Conservation (phyloP, 805 yeast genomes). For the Candida koratica region DNA sequence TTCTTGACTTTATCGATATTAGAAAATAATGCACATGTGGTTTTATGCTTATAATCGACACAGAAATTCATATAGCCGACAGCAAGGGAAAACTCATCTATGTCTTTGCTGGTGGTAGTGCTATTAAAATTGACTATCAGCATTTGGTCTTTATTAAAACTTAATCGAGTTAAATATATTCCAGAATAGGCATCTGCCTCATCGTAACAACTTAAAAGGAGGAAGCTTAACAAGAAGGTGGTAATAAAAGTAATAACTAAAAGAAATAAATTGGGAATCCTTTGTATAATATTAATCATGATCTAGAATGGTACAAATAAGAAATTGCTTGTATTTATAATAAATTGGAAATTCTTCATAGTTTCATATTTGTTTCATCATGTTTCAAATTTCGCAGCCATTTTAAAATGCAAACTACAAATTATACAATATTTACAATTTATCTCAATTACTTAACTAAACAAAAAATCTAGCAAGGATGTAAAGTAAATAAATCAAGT, state of each 20-base stretch:
- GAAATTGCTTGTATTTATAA: no score
- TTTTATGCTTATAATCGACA: conserved; percentile 30
- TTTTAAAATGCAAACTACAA: neutral
- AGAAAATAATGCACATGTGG: conserved; percentile 35
- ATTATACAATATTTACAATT: no score
- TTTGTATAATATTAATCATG: conserved; percentile 12
- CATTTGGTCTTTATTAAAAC: conserved; percentile 37
- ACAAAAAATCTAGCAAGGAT: neutral
- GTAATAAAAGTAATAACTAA: conserved; percentile 44
- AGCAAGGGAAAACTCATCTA: conserved; percentile 42
- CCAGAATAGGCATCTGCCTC: conserved; percentile 40
- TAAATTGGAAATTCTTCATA: neutral
- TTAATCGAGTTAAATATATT: conserved; percentile 46
- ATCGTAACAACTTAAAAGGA: conserved; percentile 53
- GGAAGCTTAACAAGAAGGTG: conserved; percentile 49
- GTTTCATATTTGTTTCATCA: conserved; percentile 9
- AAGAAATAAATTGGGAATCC: conserved; percentile 23
- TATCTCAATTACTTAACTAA: no score
- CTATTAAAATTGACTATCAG: conserved; percentile 13
- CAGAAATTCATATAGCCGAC: conserved; percentile 61
- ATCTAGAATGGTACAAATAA: no score
- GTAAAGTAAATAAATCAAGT: conserved; percentile 11
- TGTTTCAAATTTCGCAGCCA: conserved; percentile 8
- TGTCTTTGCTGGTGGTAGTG: conserved; percentile 19
- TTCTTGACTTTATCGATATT: conserved; percentile 20